A percentile compares a stretch with the other conserved stretches of the same genome.
These are phyloP conservation scores for Eucalyptus pumila DNA, from an alignment of 345 rosid species.

Conservation along the genomic window DNA sequence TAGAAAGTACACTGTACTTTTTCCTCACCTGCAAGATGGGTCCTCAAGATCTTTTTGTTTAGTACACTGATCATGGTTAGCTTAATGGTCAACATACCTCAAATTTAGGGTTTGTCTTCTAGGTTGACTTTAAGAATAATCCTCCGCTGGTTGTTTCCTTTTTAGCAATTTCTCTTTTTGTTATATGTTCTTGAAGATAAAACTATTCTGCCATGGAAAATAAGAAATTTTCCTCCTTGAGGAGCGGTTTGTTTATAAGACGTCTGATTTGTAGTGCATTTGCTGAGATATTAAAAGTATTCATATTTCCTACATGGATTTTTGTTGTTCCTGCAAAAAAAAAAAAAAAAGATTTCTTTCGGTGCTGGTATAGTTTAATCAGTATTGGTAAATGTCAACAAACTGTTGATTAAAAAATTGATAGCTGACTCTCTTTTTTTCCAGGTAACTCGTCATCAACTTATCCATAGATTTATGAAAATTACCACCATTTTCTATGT, in stretches of 20 bases:
- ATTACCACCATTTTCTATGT: too few relatives aligned
- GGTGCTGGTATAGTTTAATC: too few relatives aligned
- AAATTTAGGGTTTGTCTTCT: neutral
- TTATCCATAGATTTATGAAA: too few relatives aligned
- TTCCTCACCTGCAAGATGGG: neutral
- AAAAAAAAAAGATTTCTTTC: too few relatives aligned
- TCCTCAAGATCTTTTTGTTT: neutral
- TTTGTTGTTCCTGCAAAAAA: neutral
- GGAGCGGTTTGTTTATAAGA: neutral
- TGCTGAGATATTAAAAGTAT: neutral
- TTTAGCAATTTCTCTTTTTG: neutral
- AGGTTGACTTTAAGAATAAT: neutral
- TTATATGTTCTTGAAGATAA: neutral
- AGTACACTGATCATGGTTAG: neutral
- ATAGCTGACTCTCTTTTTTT: too few relatives aligned
- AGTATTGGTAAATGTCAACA: too few relatives aligned
- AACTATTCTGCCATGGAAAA: neutral
- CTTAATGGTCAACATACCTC: neutral
- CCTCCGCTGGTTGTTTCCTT: neutral
- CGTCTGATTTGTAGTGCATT: neutral
- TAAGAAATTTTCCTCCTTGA: neutral
- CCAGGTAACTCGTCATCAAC: too few relatives aligned
- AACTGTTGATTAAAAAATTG: too few relatives aligned
- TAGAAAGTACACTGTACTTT: neutral
- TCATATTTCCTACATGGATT: neutral